Conservation (phyloP, 306 rosid species). For the Acacia melanoxylon region DNA sequence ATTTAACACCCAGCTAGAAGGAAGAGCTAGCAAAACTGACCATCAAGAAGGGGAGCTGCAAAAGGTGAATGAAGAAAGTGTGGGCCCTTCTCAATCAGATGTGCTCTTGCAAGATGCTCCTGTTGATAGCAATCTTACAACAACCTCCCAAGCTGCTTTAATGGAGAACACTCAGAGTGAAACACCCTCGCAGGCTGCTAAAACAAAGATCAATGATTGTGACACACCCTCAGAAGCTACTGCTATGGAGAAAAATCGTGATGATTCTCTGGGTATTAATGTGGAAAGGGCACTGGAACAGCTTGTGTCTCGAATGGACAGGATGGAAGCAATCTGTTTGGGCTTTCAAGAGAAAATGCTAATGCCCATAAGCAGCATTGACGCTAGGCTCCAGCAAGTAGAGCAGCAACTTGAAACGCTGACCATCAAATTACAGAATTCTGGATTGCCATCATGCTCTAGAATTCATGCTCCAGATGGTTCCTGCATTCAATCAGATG, state of each 20-base stretch:
- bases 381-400: constrained; percentile 77
- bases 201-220: constrained; percentile 34
- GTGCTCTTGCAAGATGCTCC: constrained; percentile 36
- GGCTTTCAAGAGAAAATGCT: constrained; percentile 87
- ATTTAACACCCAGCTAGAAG: constrained; percentile 38
- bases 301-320: constrained; percentile 70
- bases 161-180: constrained; percentile 32
- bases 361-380: constrained; percentile 74
- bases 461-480: constrained; percentile 63
- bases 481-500: constrained; percentile 55
- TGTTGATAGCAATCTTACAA: constrained; percentile 37
- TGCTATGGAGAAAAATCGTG: constrained; percentile 35
- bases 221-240: constrained; percentile 38
- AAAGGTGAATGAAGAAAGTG: constrained; percentile 40
- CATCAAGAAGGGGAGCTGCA: constrained; percentile 39
- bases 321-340: constrained; percentile 66
- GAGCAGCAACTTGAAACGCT: constrained; percentile 84
- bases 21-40: constrained; percentile 34
- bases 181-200: constrained; percentile 11
- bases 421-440: constrained; percentile 44
- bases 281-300: constrained; percentile 56
- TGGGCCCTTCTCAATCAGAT: constrained; percentile 36
- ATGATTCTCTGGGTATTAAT: constrained; percentile 24
- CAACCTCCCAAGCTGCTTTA: constrained; percentile 30
- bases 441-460: constrained; percentile 45